These are phyloP conservation scores for Achaetomiella virescens DNA, from an alignment of 495 filamentous ascomycete species.

Conservation along the genomic window DNA sequence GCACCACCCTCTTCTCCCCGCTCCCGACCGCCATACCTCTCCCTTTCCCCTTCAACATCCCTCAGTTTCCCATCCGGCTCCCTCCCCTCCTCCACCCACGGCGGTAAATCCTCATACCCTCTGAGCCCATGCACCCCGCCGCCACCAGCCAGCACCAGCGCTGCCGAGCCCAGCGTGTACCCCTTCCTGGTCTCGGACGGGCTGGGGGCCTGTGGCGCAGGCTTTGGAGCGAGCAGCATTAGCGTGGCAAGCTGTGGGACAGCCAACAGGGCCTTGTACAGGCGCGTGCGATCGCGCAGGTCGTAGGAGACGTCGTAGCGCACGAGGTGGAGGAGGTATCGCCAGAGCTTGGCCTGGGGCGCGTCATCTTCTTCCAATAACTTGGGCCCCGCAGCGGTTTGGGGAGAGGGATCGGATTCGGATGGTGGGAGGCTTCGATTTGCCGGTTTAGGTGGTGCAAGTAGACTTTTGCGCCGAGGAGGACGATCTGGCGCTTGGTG, in stretches of 20 bases:
- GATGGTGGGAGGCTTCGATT: slow-evolving; percentile 29
- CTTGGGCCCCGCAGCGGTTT: slow-evolving; percentile 2
- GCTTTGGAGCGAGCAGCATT: slow-evolving; percentile 88
- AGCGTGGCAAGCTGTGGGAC: slow-evolving; percentile 82
- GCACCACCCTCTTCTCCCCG: slow-evolving; percentile 38
- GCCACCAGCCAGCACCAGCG: slow-evolving; percentile 73
- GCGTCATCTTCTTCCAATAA: slow-evolving; percentile 49
- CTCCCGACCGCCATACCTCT: slow-evolving; percentile 36
- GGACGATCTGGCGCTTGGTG: slow-evolving; percentile 84
- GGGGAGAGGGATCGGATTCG: slow-evolving; percentile 8
- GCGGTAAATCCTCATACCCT: slow-evolving; percentile 72
- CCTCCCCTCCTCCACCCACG: slow-evolving; percentile 74
- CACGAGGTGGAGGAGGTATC: slow-evolving; percentile 74
- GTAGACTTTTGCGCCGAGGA: slow-evolving; percentile 91
- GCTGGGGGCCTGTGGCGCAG: slow-evolving; percentile 77
- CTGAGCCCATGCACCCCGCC: slow-evolving; percentile 60
- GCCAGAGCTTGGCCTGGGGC: slow-evolving; percentile 70
- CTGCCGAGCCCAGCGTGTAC: slow-evolving; percentile 73
- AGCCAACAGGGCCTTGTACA: slow-evolving; percentile 78
- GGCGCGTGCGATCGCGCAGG: slow-evolving; percentile 78
- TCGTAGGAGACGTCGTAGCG: slow-evolving; percentile 94
- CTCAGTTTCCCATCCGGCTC: slow-evolving; percentile 75
- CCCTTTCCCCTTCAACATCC: slow-evolving; percentile 35
- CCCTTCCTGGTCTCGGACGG: slow-evolving; percentile 74
- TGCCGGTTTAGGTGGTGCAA: slow-evolving; percentile 72